A percentile compares a stretch with the other conserved stretches of the same genome.
These are phyloP conservation scores for Fusarium sambucinum DNA, from an alignment of 2,329 filamentous ascomycete species.

Conservation along the genomic window DNA sequence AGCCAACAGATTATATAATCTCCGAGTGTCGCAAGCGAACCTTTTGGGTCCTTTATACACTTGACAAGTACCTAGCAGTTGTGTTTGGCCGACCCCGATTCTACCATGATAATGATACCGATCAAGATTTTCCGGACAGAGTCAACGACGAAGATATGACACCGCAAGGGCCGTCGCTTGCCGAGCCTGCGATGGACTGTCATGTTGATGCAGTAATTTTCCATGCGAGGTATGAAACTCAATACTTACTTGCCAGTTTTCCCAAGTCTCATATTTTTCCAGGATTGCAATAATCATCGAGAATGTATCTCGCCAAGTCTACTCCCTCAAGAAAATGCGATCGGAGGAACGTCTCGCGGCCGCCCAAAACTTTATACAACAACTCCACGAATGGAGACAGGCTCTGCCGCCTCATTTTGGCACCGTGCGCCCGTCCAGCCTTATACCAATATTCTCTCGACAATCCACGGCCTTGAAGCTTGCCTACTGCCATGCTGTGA, in stretches of 20 bases:
- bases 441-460: slow-evolving; percentile 59
- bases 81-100: slow-evolving; percentile 71
- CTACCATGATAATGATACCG: slow-evolving; percentile 73
- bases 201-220: slow-evolving; percentile 61
- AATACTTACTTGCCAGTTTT: accelerated
- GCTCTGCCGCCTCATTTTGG: slow-evolving; percentile 59
- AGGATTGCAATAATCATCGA: slow-evolving; percentile 57
- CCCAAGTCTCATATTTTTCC: accelerated
- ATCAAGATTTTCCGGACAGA: slow-evolving; percentile 68
- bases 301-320: slow-evolving; percentile 55
- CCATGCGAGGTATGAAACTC: slow-evolving; percentile 54
- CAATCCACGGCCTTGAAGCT: slow-evolving; percentile 67
- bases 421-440: slow-evolving; percentile 58
- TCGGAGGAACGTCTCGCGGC: slow-evolving; percentile 54
- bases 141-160: slow-evolving; percentile 70
- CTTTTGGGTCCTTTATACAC: slow-evolving; percentile 72
- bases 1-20: slow-evolving; percentile 56
- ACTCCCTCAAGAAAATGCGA: slow-evolving; percentile 53
- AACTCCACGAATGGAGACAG: slow-evolving; percentile 56
- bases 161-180: slow-evolving; percentile 52
- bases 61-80: slow-evolving; percentile 74
- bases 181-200: slow-evolving; percentile 56
- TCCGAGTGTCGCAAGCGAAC: slow-evolving; percentile 67
- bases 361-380: slow-evolving; percentile 54
- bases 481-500: slow-evolving; percentile 66